Percentiles rank a stretch among this genome's conserved stretches.
Evolutionary conservation across 2,329 filamentous ascomycete genomes (phyloP).

Genomic region (Endoconidiophora laricicola): DNA sequence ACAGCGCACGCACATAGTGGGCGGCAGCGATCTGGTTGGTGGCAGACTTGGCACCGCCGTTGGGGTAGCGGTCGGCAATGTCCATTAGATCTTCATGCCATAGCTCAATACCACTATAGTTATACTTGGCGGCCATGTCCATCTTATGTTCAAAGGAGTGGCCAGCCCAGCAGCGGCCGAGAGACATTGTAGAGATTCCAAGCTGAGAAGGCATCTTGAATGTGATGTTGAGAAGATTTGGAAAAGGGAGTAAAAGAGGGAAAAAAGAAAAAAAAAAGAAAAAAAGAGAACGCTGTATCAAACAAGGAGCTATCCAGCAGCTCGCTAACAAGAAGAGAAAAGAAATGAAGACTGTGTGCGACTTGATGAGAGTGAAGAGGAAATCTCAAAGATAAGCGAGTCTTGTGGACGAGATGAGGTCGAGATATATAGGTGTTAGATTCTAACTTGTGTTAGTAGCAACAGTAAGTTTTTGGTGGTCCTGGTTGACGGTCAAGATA

Average conservation of each 20-base stretch:
- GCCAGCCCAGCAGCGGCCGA: constrained; percentile 52
- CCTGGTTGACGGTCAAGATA: too few relatives aligned
- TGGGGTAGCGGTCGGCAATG: constrained; percentile 30
- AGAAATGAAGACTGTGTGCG: too few relatives aligned
- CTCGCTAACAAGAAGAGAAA: not conserved
- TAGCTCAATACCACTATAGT: constrained; percentile 55
- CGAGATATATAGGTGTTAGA: too few relatives aligned
- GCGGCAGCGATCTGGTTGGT: constrained; percentile 41
- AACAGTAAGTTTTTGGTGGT: too few relatives aligned
- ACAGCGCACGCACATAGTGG: constrained; percentile 37
- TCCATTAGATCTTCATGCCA: constrained; percentile 63
- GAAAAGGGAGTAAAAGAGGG: not conserved
- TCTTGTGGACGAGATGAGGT: too few relatives aligned
- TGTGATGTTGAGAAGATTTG: not conserved
- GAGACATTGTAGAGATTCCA: constrained; percentile 60
- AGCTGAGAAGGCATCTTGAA: constrained; percentile 36
- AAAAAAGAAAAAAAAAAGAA: not conserved
- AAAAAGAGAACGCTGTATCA: not conserved
- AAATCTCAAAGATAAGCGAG: too few relatives aligned
- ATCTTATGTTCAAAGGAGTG: constrained; percentile 53
- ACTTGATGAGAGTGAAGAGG: too few relatives aligned
- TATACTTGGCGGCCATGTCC: constrained; percentile 45
- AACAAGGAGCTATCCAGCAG: not conserved
- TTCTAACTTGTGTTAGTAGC: too few relatives aligned
- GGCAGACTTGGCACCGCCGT: constrained; percentile 20